Conservation (phyloP, 2,329 filamentous ascomycete genomes). For the Penicillium sp. region DNA sequence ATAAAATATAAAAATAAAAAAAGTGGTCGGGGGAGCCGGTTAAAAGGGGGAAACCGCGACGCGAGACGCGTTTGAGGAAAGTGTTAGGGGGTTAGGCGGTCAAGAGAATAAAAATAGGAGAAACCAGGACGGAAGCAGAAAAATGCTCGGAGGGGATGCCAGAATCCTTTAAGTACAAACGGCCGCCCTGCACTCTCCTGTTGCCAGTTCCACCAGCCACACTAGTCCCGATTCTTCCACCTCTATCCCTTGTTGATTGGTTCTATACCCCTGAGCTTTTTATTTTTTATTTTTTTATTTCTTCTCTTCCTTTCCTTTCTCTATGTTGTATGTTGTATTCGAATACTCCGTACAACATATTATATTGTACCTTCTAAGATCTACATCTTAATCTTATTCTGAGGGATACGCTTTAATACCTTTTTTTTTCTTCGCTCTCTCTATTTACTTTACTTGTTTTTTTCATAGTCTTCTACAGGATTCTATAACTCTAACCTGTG, state of each 20-base stretch:
- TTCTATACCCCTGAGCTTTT: conserved; percentile 14
- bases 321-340: not conserved
- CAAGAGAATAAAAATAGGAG: conserved; percentile 18
- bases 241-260: conserved; percentile 17
- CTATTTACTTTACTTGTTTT: not conserved
- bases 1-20: conserved; percentile 17
- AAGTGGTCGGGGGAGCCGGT: conserved; percentile 12
- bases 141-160: conserved; percentile 25
- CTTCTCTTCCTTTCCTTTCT: conserved; percentile 5
- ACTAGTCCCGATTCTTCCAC: conserved; percentile 17
- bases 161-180: conserved; percentile 30
- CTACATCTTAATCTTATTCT: no score
- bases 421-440: not conserved
- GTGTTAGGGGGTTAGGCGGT: conserved; percentile 8
- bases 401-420: not conserved
- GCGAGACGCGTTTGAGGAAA: conserved; percentile 20
- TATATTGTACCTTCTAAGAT: no score
- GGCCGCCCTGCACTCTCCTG: conserved; percentile 14
- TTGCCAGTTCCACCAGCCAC: conserved; percentile 24
- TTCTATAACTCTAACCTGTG: not conserved
- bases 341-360: not conserved
- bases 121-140: conserved; percentile 24
- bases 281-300: not conserved
- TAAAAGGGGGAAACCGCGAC: conserved; percentile 7
- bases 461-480: not conserved